Percentiles rank a stretch among this genome's conserved stretches.
Conservation (phyloP, 2,329 filamentous ascomycete species). For the Fusarium burgessii region DNA sequence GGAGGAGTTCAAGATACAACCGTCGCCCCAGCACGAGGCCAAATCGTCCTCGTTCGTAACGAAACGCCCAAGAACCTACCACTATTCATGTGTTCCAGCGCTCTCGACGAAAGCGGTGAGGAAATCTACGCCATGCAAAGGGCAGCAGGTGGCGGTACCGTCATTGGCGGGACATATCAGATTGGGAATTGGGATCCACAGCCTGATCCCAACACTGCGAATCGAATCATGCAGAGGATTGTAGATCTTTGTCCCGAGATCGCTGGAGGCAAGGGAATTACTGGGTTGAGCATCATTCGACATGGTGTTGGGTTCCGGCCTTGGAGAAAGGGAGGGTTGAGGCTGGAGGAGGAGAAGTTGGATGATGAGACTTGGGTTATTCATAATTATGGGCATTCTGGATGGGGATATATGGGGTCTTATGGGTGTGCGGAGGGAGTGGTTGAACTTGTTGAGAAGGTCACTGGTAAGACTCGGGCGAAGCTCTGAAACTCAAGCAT, state of each 20-base stretch:
- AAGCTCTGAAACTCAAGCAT: constrained; percentile 41
- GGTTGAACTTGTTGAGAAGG: constrained; percentile 74
- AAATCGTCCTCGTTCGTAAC: constrained; percentile 86
- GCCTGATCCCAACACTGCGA: constrained; percentile 80
- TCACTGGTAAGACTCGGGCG: constrained; percentile 52
- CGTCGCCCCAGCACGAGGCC: constrained; percentile 82
- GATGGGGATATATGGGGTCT: constrained; percentile 78
- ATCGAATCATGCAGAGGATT: constrained; percentile 83
- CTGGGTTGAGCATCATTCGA: constrained; percentile 79
- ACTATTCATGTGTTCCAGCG: constrained; percentile 78
- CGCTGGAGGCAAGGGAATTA: constrained; percentile 73
- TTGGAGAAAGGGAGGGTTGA: constrained; percentile 76
- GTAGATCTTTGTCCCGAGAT: constrained; percentile 74
- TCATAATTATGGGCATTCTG: constrained; percentile 84
- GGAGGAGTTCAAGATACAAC: constrained; percentile 83
- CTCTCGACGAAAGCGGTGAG: constrained; percentile 79
- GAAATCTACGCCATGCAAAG: constrained; percentile 85
- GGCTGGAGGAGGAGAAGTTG: constrained; percentile 71
- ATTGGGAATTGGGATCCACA: constrained; percentile 82
- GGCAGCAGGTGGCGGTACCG: constrained; percentile 80
- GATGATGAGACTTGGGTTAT: constrained; percentile 73
- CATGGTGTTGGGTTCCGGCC: constrained; percentile 88
- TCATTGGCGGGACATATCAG: constrained; percentile 87
- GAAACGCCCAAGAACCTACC: constrained; percentile 65
- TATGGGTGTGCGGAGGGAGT: constrained; percentile 80